A percentile compares a stretch with the other conserved stretches of the same genome.
Conservation (phyloP, 805 yeast species). For the Alloascoidea africana region DNA sequence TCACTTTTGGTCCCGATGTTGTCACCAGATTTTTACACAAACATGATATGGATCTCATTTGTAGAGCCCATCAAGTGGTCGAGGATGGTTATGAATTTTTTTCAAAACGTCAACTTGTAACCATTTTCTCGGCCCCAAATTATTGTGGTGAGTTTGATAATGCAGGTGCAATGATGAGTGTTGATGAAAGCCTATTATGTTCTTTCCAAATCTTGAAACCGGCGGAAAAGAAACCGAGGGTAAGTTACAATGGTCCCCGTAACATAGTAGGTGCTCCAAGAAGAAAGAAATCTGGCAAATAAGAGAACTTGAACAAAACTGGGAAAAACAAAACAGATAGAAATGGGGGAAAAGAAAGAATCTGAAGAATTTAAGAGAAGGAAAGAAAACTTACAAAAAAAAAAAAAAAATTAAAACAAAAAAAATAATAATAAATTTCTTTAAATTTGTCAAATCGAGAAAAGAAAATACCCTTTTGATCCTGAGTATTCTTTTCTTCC, state of each 20-base stretch:
- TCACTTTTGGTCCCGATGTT: slow-evolving; percentile 81
- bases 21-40: slow-evolving; percentile 76
- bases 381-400: too few relatives aligned
- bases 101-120: slow-evolving; percentile 71
- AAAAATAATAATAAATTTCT: too few relatives aligned
- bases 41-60: slow-evolving; percentile 79
- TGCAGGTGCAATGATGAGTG: slow-evolving; percentile 90
- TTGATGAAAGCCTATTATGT: slow-evolving; percentile 73
- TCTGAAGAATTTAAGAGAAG: too few relatives aligned
- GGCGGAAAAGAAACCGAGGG: slow-evolving; percentile 87
- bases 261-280: too few relatives aligned
- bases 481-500: too few relatives aligned
- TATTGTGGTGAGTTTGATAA: slow-evolving; percentile 86
- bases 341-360: too few relatives aligned
- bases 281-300: too few relatives aligned
- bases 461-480: too few relatives aligned
- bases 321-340: too few relatives aligned
- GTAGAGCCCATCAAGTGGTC: slow-evolving; percentile 86
- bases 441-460: too few relatives aligned
- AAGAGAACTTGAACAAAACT: too few relatives aligned
- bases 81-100: slow-evolving; percentile 86
- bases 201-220: slow-evolving; percentile 93
- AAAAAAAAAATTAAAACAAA: too few relatives aligned
- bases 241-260: slow-evolving; percentile 24
- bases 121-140: slow-evolving; percentile 76